Evolutionary conservation across 2,329 filamentous ascomycete species (phyloP).

Genomic region (Colletotrichum trifolii): DNA sequence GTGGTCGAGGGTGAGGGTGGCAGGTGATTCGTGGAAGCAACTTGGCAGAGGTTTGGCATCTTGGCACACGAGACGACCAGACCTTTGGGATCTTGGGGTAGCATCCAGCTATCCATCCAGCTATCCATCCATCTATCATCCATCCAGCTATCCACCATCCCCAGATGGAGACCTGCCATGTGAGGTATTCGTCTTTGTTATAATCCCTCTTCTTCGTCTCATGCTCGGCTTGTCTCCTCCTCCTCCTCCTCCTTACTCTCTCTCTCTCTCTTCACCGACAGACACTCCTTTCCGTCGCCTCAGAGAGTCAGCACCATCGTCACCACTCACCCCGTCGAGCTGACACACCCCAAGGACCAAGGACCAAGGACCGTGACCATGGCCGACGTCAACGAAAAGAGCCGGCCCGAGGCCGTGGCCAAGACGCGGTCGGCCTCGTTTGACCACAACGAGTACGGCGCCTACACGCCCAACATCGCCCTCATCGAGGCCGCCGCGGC

Average conservation of each 20-base stretch:
- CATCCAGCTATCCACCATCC: background rate
- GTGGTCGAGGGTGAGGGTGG: background rate
- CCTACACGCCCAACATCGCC: slow-evolving; percentile 41
- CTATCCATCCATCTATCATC: background rate
- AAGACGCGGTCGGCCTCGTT: slow-evolving; percentile 28
- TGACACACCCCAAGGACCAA: background rate
- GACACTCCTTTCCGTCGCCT: background rate
- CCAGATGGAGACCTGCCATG: background rate
- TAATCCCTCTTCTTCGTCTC: background rate
- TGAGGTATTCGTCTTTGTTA: background rate
- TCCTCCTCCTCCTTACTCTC: background rate
- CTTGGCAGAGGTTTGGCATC: slow-evolving; percentile 24
- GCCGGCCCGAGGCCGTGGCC: background rate
- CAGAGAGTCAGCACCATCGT: background rate
- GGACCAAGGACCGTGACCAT: too few species aligned
- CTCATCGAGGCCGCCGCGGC: slow-evolving; percentile 49
- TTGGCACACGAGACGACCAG: slow-evolving; percentile 15
- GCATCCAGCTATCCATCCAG: background rate
- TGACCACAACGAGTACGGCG: slow-evolving; percentile 41
- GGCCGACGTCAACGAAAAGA: background rate
- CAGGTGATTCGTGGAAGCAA: background rate
- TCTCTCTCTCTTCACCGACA: background rate
- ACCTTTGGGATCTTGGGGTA: slow-evolving; percentile 3
- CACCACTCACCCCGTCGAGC: background rate
- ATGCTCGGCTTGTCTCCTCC: background rate